Percentiles rank a stretch among this genome's conserved stretches.
Conservation (phyloP, 2,329 filamentous ascomycete species). For the Didymella arachidicola region DNA sequence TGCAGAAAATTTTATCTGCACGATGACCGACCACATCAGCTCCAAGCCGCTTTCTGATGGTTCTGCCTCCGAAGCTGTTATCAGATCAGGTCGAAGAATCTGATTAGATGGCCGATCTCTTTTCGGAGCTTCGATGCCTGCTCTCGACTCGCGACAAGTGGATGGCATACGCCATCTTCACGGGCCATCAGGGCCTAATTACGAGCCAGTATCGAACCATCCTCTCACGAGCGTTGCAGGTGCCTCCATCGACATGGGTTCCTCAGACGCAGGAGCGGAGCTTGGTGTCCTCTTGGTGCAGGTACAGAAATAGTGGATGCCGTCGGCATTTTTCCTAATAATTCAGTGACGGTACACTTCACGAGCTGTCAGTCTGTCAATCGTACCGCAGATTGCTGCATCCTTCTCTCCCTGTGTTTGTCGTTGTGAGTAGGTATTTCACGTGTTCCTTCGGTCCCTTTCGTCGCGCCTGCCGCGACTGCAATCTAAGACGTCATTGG, state of each 20-base stretch:
- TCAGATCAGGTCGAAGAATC: slow-evolving; percentile 38
- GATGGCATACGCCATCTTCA: slow-evolving; percentile 29
- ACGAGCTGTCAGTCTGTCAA: slow-evolving; percentile 6
- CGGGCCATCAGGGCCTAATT: slow-evolving; percentile 31
- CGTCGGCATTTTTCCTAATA: slow-evolving; percentile 27
- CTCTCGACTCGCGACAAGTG: slow-evolving; percentile 26
- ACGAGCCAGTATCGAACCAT: slow-evolving; percentile 39
- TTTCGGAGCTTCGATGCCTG: slow-evolving; percentile 20
- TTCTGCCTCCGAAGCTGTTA: slow-evolving; percentile 32
- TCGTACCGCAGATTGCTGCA: slow-evolving; percentile 6
- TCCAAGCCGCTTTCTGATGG: slow-evolving; percentile 22
- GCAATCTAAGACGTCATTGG: slow-evolving; percentile 38
- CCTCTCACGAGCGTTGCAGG: slow-evolving; percentile 37
- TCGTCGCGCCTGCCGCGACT: slow-evolving; percentile 7
- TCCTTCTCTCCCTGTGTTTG: slow-evolving; percentile 8
- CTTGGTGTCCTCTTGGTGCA: slow-evolving; percentile 27
- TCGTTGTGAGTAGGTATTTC: slow-evolving; percentile 12
- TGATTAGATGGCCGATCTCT: slow-evolving; percentile 37
- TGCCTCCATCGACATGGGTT: slow-evolving; percentile 29
- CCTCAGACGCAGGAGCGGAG: slow-evolving; percentile 27
- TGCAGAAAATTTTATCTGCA: slow-evolving; percentile 39
- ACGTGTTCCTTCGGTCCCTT: slow-evolving; percentile 4
- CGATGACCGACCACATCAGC: slow-evolving; percentile 30
- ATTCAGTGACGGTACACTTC: slow-evolving; percentile 12
- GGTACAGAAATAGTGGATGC: slow-evolving; percentile 32